Evolutionary conservation across 306 rosid genomes (phyloP).

Genomic region (Cercis canadensis): DNA sequence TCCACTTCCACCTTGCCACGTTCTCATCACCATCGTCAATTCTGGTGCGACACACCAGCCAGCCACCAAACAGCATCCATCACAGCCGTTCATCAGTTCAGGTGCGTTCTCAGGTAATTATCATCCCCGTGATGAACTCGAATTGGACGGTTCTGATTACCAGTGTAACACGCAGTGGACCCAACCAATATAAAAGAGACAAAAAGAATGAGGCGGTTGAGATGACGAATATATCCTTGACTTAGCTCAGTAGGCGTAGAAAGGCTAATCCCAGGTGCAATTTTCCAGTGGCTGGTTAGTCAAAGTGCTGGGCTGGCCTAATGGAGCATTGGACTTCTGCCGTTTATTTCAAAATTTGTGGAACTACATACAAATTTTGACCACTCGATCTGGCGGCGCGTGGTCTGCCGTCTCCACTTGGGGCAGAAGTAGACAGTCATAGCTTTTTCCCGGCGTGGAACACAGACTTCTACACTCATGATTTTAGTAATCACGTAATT

Average conservation of each 20-base stretch:
- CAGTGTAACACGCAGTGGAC: neutral
- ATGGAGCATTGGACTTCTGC: constrained; percentile 33
- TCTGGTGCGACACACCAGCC: neutral
- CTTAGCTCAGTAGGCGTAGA: neutral
- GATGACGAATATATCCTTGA: constrained; percentile 27
- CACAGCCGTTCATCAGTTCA: constrained; percentile 13
- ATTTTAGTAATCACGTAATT: no score
- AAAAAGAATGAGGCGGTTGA: neutral
- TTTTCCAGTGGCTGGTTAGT: constrained; percentile 22
- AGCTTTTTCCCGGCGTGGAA: no score
- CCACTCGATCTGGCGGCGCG: constrained; percentile 1
- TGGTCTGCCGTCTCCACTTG: neutral
- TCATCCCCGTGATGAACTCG: no score
- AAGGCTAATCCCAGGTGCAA: neutral
- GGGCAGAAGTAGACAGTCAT: no score
- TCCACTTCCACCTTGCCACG: constrained; percentile 5
- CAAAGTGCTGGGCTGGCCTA: constrained; percentile 22
- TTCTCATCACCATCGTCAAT: constrained; percentile 4
- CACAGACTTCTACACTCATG: no score
- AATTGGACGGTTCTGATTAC: neutral
- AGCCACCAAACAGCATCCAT: neutral
- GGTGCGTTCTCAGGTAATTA: no score
- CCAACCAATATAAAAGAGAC: neutral
- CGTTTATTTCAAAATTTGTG: constrained; percentile 4
- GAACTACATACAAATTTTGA: neutral